Evolutionary conservation across 768 basidiomycete genomes (phyloP).

Genomic region (Collybia nuda): DNA sequence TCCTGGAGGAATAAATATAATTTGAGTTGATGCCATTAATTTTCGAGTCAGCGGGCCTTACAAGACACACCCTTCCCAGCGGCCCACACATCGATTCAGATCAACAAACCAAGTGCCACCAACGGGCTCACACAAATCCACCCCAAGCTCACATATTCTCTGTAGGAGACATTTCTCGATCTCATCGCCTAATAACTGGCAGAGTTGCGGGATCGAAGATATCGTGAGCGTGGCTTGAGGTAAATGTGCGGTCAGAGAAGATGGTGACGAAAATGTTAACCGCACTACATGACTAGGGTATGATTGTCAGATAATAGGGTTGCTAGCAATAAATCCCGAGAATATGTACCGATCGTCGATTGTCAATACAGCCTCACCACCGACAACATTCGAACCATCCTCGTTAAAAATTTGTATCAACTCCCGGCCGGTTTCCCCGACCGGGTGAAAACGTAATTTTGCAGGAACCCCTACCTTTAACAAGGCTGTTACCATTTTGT

Average conservation of each 20-base stretch:
- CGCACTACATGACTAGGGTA: constrained; percentile 64
- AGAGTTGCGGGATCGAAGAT: constrained; percentile 74
- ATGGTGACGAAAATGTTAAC: constrained; percentile 76
- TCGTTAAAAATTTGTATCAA: constrained; percentile 51
- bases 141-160: constrained; percentile 68
- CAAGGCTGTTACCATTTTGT: constrained; percentile 48
- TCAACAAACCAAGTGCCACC: constrained; percentile 84
- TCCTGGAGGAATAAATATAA: constrained; percentile 37
- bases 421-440: constrained; percentile 66
- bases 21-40: background rate
- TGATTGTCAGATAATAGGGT: background rate
- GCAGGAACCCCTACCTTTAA: constrained; percentile 53
- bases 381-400: constrained; percentile 40
- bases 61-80: constrained; percentile 81
- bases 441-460: constrained; percentile 55
- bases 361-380: constrained; percentile 72
- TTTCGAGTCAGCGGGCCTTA: constrained; percentile 35
- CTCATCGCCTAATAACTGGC: constrained; percentile 75
- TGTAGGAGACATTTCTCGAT: constrained; percentile 69
- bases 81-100: constrained; percentile 65
- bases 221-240: constrained; percentile 76
- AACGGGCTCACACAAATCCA: constrained; percentile 45
- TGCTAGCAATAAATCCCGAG: background rate
- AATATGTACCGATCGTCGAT: constrained; percentile 61
- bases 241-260: constrained; percentile 73